Conservation (phyloP, 2,329 filamentous ascomycete species). For the Ilyonectria robusta region DNA sequence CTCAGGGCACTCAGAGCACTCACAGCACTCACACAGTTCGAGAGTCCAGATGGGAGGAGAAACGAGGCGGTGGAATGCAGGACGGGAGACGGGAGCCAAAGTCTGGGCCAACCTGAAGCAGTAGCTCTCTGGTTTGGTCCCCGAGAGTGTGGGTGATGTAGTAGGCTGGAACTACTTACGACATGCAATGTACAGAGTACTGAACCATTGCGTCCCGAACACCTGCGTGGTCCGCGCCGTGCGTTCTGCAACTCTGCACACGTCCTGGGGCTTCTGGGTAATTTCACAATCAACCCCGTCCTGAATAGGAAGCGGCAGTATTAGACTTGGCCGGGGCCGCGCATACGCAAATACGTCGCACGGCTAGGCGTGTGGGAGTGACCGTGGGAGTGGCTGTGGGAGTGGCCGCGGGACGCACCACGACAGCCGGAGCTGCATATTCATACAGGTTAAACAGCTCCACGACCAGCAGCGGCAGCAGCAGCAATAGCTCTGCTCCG, state of each 20-base stretch:
- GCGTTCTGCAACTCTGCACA: constrained; percentile 27
- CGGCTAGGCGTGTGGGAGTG: constrained; percentile 35
- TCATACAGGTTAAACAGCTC: constrained; percentile 1
- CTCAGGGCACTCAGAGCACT: not conserved
- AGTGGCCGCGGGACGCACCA: constrained; percentile 34
- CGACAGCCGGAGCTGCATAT: constrained; percentile 28
- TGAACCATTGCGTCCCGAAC: constrained; percentile 2
- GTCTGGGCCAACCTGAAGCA: constrained; percentile 23
- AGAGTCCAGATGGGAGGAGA: not conserved
- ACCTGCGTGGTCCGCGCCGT: constrained; percentile 16
- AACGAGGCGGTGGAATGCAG: constrained; percentile 23
- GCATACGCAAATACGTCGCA: constrained; percentile 41
- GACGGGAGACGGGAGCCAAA: constrained; percentile 5
- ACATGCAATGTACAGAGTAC: not conserved
- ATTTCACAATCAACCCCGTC: constrained; percentile 10
- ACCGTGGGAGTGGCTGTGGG: constrained; percentile 33
- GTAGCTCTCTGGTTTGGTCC: not conserved
- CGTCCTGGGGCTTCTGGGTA: constrained; percentile 18
- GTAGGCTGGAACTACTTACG: not conserved
- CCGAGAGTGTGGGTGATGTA: not conserved
- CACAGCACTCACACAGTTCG: not conserved
- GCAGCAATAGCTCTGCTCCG: constrained; percentile 15
- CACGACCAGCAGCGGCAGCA: constrained; percentile 12
- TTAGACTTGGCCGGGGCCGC: constrained; percentile 40
- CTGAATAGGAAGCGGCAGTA: constrained; percentile 24